Conservation (phyloP, 495 filamentous ascomycete genomes). For the Staphylotrichum tortipilum region DNA sequence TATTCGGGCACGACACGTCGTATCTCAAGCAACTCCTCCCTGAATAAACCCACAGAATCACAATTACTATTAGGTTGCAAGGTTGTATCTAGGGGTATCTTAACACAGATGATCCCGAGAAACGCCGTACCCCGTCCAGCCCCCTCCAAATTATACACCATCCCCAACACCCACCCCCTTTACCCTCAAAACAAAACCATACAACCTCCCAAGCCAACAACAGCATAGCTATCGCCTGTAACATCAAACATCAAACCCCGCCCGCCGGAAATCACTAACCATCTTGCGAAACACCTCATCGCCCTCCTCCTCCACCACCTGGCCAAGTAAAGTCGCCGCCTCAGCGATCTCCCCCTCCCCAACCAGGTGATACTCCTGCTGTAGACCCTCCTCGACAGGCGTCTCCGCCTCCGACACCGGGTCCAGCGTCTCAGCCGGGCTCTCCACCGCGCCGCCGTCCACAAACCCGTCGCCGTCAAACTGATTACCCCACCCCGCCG, state of each 20-base stretch:
- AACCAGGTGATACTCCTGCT: neutral
- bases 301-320: neutral
- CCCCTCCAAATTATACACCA: too few relatives aligned
- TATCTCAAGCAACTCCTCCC: too few relatives aligned
- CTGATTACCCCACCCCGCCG: neutral
- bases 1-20: too few relatives aligned
- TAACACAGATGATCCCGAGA: neutral
- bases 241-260: conserved; percentile 8
- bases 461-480: too few relatives aligned
- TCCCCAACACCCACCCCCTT: too few relatives aligned
- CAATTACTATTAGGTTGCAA: too few relatives aligned
- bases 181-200: neutral
- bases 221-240: neutral
- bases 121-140: neutral
- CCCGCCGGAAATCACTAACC: conserved; percentile 10
- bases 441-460: conserved; percentile 14
- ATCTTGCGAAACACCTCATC: conserved; percentile 13
- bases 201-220: neutral
- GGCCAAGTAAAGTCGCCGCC: neutral
- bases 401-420: conserved; percentile 22
- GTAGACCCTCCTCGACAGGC: neutral
- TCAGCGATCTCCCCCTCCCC: neutral
- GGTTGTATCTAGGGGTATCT: conserved; percentile 8
- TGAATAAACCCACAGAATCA: too few relatives aligned
- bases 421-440: conserved; percentile 23